Conservation (phyloP, 306 rosid species). For the Medicago lupulina region DNA sequence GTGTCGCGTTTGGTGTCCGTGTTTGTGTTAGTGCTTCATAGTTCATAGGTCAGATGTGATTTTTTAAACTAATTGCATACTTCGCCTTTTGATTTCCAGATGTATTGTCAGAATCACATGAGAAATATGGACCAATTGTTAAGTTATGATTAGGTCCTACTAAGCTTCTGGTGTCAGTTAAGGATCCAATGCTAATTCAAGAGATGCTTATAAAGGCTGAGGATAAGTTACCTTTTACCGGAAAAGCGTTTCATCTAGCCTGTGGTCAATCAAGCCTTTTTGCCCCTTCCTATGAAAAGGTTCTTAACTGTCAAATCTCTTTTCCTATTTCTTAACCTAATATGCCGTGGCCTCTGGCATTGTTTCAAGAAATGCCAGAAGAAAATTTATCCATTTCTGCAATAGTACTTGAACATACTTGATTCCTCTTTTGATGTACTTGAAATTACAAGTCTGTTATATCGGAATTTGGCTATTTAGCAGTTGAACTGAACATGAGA, state of each 20-base stretch:
- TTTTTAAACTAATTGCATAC: neutral
- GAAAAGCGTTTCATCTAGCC: conserved; percentile 68
- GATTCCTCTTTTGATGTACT: neutral
- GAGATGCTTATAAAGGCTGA: conserved; percentile 77
- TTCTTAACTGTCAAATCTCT: conserved; percentile 37
- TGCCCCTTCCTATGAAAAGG: conserved; percentile 77
- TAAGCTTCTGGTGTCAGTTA: conserved; percentile 80
- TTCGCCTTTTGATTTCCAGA: conserved; percentile 54
- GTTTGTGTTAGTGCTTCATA: too few species aligned
- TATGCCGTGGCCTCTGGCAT: neutral
- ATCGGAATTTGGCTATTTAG: neutral
- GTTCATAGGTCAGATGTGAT: too few species aligned
- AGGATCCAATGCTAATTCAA: conserved; percentile 65
- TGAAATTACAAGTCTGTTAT: too few species aligned
- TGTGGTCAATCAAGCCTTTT: conserved; percentile 80
- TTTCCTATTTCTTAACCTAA: too few species aligned
- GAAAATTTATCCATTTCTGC: conserved; percentile 6
- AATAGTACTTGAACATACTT: conserved; percentile 5
- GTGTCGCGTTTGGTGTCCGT: too few species aligned
- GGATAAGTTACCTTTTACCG: conserved; percentile 74
- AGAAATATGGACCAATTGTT: conserved; percentile 68
- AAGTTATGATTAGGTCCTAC: conserved; percentile 90
- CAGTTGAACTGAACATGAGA: neutral
- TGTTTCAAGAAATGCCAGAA: neutral
- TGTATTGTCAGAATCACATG: conserved; percentile 63